Evolutionary conservation across 2,329 filamentous ascomycete species (phyloP).

Genomic region (Monilinia aucupariae): DNA sequence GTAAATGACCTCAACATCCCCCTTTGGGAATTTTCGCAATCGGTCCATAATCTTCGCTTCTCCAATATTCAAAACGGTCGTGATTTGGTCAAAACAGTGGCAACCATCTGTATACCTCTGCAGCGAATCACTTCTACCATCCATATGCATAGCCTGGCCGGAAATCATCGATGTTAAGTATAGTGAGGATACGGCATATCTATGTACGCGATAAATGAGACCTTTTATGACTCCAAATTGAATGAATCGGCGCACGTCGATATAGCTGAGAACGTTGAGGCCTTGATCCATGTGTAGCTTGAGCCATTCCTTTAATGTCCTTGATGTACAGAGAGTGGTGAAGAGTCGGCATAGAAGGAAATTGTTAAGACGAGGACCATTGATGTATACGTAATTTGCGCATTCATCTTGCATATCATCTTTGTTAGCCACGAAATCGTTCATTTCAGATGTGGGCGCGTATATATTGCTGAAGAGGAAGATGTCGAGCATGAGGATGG

Average conservation of each 20-base stretch:
- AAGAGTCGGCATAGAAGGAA: constrained; percentile 76
- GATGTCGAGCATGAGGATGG: constrained; percentile 82
- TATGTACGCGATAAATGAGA: constrained; percentile 86
- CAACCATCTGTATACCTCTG: constrained; percentile 67
- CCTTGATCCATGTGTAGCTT: constrained; percentile 63
- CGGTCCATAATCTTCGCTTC: constrained; percentile 66
- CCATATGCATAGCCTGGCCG: constrained; percentile 27
- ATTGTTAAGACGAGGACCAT: constrained; percentile 42
- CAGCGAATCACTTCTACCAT: constrained; percentile 39
- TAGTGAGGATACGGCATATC: constrained; percentile 71
- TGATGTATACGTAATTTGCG: constrained; percentile 62
- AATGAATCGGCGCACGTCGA: constrained; percentile 86
- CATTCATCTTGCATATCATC: constrained; percentile 80
- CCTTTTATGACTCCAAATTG: constrained; percentile 97
- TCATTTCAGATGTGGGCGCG: constrained; percentile 71
- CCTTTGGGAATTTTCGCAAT: constrained; percentile 50
- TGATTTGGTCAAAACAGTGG: constrained; percentile 77
- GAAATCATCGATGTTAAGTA: constrained; percentile 44
- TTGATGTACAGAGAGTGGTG: constrained; percentile 74
- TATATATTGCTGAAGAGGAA: constrained; percentile 95
- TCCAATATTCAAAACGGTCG: constrained; percentile 65
- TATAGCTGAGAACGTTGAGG: constrained; percentile 61
- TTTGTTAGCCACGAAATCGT: constrained; percentile 70
- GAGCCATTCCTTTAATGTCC: constrained; percentile 84
- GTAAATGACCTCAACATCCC: constrained; percentile 38